Evolutionary conservation across 1,139 yeast species (phyloP), one percentile per base, ranked within the genome.

Genomic region (Candida glucosophila): DNA sequence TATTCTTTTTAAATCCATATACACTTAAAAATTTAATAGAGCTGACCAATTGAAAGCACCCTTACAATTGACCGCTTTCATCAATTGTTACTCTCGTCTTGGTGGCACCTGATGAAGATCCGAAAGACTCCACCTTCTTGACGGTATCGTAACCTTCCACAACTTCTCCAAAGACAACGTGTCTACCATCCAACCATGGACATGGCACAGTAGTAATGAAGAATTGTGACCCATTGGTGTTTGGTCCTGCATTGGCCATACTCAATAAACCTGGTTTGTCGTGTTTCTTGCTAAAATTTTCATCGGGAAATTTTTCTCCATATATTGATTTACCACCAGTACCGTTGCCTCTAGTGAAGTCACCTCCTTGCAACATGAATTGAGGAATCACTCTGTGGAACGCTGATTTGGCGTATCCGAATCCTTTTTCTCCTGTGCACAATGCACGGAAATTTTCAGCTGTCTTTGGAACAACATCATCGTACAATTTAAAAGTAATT

Each of bases 351-450:
- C 78, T 69, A 58, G 94, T 86, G 77, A 86, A 83, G 64, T 86
- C 97, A 77, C 98, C 98, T 67, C 97, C 97, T 71, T 90, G 98
- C 59, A 88, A 73, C 98, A 90, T 90, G 76, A 90, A 90, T 48
- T 82, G 78, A 47, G 97, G 97, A 52, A 90, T 90, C 46, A 90
- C 95, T 69, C 98, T 78, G 88, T 90, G 98, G 95, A 90, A 90
- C 46, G 77, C 64, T 31, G 96, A 86, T 48, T 73, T 76, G 52
- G 80, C 77, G 77, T 79, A 88, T 49, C 97, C 97, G 58, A 71
- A 88, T 37, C 97, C 97, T 73, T 88, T 81, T 72, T 88, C 96
- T 53, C 97, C 97, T 42, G 97, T 90, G 61, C 81, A 71, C 50
- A 90, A 73, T 43, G 95, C 96, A 65, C 95, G 77, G 86, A 90